Base-by-base conservation (phyloP, 2,329 filamentous ascomycete species). In the Pseudogymnoascus sp. region DNA sequence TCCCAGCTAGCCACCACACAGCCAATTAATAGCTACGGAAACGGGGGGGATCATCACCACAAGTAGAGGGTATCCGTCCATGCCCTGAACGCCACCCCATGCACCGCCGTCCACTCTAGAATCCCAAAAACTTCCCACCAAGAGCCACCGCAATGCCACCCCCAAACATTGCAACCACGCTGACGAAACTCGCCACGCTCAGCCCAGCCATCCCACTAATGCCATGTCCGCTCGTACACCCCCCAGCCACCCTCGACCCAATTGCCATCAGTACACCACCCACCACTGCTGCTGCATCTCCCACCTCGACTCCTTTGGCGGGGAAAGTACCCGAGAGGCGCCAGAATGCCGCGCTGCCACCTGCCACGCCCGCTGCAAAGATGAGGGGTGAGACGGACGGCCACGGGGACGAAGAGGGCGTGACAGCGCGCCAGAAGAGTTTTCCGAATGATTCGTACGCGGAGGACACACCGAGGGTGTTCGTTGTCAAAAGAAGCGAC, bases 161-260 rank as follows among this genome's bases (percentile, higher is more conserved):
- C 0, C 71, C 79, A 75, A 89, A 88, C 68, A 85, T 81, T 4
- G 79, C 75, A 2, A 73, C 80, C 23, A 88, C 84, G 0, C 84
- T 86, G 11, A 89, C 72, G 63, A 88, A 77, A 69, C 87, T 89
- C 8, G 85, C 82, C 3, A 82, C 74, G 0, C 82, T 85, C 60
- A 89, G 75, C 65, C 86, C 75, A n/a, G 83, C 82, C 69, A 89
- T 79, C 0, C 87, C 87, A 64, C 83, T 88, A 66, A 90, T 85
- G 0, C 87, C 87, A 71, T 90, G 87, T 0, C 87, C 87, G 4
- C 84, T 87, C 0, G 87, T 88, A 66, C 87, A 90, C 0, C 87
- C 87, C 1, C 85, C 86, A 0, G 83, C 86, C 62, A 88, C 70
- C 59, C 86, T 80, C 1, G 85, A 78, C 0, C 87, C 87, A 7